phyloP scores from a whole-genome alignment of 345 rosid genomes.

The Isatis tinctoria region DNA sequence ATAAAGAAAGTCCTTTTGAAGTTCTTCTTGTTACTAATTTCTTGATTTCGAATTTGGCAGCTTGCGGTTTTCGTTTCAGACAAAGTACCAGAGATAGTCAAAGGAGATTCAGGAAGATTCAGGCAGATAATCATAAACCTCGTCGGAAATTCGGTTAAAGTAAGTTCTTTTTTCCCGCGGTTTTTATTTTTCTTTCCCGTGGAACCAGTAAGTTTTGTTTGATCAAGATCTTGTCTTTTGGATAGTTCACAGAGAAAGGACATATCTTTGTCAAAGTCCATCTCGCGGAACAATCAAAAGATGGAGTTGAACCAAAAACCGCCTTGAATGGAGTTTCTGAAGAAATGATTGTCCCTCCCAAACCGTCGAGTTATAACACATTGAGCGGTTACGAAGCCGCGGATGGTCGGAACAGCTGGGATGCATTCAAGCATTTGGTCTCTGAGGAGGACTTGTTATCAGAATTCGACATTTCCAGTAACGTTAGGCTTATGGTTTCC shows the following conservation, averaged over 20 bases:
- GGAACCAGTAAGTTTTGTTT: neutral
- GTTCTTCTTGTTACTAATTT: neutral
- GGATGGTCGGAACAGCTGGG: conserved; percentile 85
- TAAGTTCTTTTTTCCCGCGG: conserved; percentile 32
- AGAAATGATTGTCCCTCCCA: conserved; percentile 34
- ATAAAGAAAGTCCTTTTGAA: neutral
- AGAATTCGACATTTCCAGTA: conserved; percentile 36
- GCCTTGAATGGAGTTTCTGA: conserved; percentile 49
- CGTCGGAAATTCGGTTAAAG: conserved; percentile 96
- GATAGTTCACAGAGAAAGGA: conserved; percentile 92
- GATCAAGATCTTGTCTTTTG: conserved; percentile 13
- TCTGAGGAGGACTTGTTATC: conserved; percentile 44
- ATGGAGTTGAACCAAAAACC: conserved; percentile 32
- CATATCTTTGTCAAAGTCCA: conserved; percentile 92
- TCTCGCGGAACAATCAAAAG: conserved; percentile 56
- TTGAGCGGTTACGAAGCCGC: conserved; percentile 93
- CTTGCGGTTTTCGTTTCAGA: conserved; percentile 88
- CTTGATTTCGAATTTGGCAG: conserved; percentile 38
- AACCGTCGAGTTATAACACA: conserved; percentile 48
- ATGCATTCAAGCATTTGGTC: conserved; percentile 61
- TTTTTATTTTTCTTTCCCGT: too few species aligned
- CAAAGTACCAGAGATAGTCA: conserved; percentile 77
- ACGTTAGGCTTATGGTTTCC: conserved; percentile 59
- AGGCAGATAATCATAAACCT: conserved; percentile 94
- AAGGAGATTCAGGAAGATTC: conserved; percentile 96